Conservation (phyloP, 345 rosid genomes). For the Aurinia saxatilis region DNA sequence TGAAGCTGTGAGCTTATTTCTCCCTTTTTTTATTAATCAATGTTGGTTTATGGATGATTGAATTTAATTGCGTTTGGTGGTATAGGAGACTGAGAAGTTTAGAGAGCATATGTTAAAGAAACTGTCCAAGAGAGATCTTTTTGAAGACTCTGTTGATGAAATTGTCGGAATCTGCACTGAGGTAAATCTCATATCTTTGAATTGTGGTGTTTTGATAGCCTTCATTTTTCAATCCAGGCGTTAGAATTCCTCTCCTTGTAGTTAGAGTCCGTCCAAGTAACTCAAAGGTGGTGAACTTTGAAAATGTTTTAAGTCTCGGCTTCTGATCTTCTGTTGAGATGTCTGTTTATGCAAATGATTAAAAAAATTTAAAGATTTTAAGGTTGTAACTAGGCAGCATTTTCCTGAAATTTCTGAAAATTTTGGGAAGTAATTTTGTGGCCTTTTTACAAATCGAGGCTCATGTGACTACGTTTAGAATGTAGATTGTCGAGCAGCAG, state of each 20-base stretch:
- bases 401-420: neutral
- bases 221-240: no score
- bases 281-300: neutral
- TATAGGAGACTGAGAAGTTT: conserved; percentile 82
- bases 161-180: conserved; percentile 72
- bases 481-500: neutral
- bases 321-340: neutral
- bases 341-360: neutral
- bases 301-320: neutral
- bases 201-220: no score
- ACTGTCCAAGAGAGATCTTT: conserved; percentile 61
- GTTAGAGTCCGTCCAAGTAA: neutral
- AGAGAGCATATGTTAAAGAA: conserved; percentile 47
- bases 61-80: neutral
- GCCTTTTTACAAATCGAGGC: neutral
- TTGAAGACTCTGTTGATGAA: conserved; percentile 60
- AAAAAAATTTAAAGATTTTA: no score
- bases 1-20: conserved; percentile 44
- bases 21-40: neutral
- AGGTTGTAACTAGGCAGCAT: neutral
- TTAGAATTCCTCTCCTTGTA: no score
- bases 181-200: conserved; percentile 34
- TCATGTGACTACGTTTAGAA: neutral
- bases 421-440: no score
- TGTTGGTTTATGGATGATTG: neutral